Base-by-base conservation (phyloP, 495 filamentous ascomycete species). In the Aspergillus nidulans region DNA sequence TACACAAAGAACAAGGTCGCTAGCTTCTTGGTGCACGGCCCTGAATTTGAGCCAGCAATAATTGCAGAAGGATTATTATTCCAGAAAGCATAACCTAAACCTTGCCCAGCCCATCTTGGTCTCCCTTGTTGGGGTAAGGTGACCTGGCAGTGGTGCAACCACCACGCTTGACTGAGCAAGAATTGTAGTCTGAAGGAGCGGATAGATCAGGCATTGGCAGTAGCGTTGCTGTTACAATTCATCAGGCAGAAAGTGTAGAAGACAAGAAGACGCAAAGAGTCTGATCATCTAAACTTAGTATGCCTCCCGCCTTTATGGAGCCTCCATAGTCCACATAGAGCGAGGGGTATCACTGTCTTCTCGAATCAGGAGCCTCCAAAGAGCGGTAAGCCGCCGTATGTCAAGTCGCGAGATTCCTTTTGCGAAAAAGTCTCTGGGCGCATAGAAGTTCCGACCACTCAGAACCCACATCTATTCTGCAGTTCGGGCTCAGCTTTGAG, bases 11-110 rank as follows among this genome's bases (percentile, higher is more conserved):
- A 47, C 59, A 34, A 34, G 30, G 30, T 13, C 30, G 30, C 8
- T 34, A 34, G 30, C 30, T 34, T 45, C 41, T 59, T 38, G 28
- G 59, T 59, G 56, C 57, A 43, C 42, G 39, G 47, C 46, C 51
- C 59, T 60, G 67, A 40, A 38, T 21, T 3, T 18, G 1, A 20
- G 34, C 19, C 30, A 24, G 46, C 47, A 49, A 49, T 49, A 6
- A 20, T 13, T 4, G 13, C 28, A 15, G 20, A 38, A 49, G 47
- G 47, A 49, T 49, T 2, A 24, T 39, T 49, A 32, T 49, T 49
- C 47, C 47, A 28, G 16, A 16, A 21, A 36, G 45, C 16, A 16
- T 49, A 18, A 36, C 20, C 18, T 21, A 30, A 49, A 49, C 25
- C 26, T 28, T 19, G 18, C 5, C 28, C 25, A n/a, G 23, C 10